These are phyloP conservation scores for Aegilops tauschii DNA, from an alignment of 176 grass and related monocot species.

Conservation along the genomic window DNA sequence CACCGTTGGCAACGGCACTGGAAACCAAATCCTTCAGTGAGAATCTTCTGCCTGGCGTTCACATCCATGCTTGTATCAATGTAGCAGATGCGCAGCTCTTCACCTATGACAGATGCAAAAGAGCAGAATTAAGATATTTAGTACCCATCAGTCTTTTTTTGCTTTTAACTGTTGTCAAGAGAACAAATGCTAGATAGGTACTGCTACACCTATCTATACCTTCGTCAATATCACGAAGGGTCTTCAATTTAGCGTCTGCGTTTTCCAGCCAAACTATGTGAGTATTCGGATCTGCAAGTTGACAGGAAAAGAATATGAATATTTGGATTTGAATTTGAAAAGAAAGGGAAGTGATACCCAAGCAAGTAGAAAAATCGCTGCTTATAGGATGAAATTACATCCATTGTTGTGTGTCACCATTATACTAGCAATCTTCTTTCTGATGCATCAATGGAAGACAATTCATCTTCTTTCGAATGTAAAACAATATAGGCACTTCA, in stretches of 20 bases:
- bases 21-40: constrained; percentile 82
- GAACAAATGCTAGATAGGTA: not conserved
- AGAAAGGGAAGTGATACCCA: not conserved
- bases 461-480: not conserved
- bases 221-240: constrained; percentile 68
- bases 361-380: not conserved
- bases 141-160: not conserved
- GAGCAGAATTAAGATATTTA: not conserved
- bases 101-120: constrained; percentile 45
- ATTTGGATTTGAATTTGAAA: constrained; percentile 41
- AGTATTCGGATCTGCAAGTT: constrained; percentile 78
- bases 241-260: constrained; percentile 60
- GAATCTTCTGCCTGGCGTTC: constrained; percentile 74
- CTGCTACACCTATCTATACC: constrained; percentile 28
- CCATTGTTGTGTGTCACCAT: not conserved
- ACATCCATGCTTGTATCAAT: constrained; percentile 83
- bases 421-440: not conserved
- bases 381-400: no score
- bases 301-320: constrained; percentile 23
- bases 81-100: constrained; percentile 89
- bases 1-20: constrained; percentile 62
- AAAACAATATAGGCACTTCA: not conserved
- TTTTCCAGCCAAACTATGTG: constrained; percentile 81
- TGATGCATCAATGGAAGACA: not conserved
- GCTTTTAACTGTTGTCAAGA: not conserved